phyloP scores from a whole-genome alignment of 1,139 yeast species.

The Taphrina sp. region DNA sequence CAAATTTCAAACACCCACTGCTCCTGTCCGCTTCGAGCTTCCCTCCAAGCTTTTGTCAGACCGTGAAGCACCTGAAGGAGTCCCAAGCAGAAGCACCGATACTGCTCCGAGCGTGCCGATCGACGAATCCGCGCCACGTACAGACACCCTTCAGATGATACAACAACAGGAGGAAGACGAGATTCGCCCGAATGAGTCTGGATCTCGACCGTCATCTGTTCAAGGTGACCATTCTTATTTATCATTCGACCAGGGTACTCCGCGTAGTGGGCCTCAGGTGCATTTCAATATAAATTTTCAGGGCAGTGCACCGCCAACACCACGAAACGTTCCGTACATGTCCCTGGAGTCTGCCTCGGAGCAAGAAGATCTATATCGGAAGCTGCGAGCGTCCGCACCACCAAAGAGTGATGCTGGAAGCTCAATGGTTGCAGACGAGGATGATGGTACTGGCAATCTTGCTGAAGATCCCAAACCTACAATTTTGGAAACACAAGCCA shows the following conservation, averaged over 20 bases:
- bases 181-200: background rate
- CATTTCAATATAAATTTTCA: constrained; percentile 9
- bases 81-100: no score
- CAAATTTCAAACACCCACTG: constrained; percentile 9
- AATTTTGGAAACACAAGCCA: constrained; percentile 22
- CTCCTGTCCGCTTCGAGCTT: constrained; percentile 11
- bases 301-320: constrained; percentile 22
- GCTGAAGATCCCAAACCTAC: constrained; percentile 25
- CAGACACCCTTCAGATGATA: background rate
- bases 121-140: background rate
- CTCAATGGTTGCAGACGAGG: constrained; percentile 29
- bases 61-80: background rate
- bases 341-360: constrained; percentile 21
- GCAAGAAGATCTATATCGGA: constrained; percentile 26
- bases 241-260: constrained; percentile 23
- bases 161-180: background rate
- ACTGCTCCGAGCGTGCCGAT: background rate
- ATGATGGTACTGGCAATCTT: constrained; percentile 20
- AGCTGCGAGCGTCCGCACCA: constrained; percentile 28
- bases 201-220: constrained; percentile 19
- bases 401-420: constrained; percentile 30
- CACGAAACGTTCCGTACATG: constrained; percentile 23
- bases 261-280: constrained; percentile 16
- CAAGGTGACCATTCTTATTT: constrained; percentile 12
- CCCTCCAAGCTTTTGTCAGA: no score